These are phyloP conservation scores for Cardiospermum halicacabum DNA, from an alignment of 345 rosid genomes.

Conservation along the genomic window DNA sequence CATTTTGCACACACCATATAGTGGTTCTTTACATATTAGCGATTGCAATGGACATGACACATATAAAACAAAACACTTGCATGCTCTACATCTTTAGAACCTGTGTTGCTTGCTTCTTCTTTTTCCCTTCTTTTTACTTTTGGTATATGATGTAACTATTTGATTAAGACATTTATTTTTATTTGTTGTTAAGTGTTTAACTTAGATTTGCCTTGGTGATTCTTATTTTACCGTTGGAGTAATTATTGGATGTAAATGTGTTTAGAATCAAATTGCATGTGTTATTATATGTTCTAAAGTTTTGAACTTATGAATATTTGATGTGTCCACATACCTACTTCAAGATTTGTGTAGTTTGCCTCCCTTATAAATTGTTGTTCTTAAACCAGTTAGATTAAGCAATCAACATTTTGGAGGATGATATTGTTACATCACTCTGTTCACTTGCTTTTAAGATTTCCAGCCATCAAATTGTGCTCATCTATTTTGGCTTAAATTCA, in stretches of 20 bases:
- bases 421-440: constrained; percentile 1
- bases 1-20: neutral
- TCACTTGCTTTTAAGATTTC: neutral
- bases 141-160: constrained; percentile 1
- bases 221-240: neutral
- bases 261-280: neutral
- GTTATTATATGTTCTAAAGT: neutral
- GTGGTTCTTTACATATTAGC: neutral
- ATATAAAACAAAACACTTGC: neutral
- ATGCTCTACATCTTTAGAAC: neutral
- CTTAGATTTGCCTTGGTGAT: neutral
- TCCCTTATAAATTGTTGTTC: neutral
- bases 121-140: too few relatives aligned
- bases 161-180: constrained; percentile 1
- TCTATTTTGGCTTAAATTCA: neutral
- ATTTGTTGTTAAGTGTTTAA: neutral
- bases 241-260: neutral
- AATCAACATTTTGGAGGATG: neutral
- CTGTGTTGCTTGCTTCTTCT: neutral
- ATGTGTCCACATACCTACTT: neutral
- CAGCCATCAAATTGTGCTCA: neutral
- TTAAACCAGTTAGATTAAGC: neutral
- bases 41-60: neutral
- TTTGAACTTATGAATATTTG: neutral
- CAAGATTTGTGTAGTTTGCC: neutral